Percentiles rank a stretch among this genome's conserved stretches.
phyloP scores from a whole-genome alignment of 352 stramenopile genomes.

The Phytopythium delawarense region DNA sequence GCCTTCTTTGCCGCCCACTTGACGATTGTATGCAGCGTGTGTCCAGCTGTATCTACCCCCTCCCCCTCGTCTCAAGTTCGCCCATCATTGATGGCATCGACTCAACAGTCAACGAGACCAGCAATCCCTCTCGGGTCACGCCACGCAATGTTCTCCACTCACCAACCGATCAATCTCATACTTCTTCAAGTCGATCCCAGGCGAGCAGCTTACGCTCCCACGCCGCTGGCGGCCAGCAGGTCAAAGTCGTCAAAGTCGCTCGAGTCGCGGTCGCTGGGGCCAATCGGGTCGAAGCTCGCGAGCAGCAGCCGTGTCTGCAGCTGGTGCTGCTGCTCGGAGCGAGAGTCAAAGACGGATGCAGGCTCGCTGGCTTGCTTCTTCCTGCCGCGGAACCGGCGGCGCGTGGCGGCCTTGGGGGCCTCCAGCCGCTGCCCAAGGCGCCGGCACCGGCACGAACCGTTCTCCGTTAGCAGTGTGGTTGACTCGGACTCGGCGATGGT shows the following conservation, averaged over 20 bases:
- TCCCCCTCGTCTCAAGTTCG: background rate
- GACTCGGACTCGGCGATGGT: slow-evolving; percentile 33
- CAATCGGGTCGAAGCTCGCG: slow-evolving; percentile 20
- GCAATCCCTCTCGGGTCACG: background rate
- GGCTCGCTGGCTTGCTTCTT: slow-evolving; percentile 4
- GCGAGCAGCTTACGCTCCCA: background rate
- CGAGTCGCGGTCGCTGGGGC: slow-evolving; percentile 17
- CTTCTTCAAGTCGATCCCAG: background rate
- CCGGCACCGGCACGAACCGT: slow-evolving; percentile 45
- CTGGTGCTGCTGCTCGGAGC: slow-evolving; percentile 22
- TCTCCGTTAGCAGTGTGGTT: slow-evolving; percentile 35
- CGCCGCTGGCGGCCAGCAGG: background rate
- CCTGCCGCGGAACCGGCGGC: slow-evolving; percentile 33
- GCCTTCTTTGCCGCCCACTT: background rate
- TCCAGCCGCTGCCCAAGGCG: slow-evolving; percentile 53
- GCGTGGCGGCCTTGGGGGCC: slow-evolving; percentile 27
- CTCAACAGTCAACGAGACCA: background rate
- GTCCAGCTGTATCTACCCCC: background rate
- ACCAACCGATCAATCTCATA: background rate
- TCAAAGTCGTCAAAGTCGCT: slow-evolving; percentile 49
- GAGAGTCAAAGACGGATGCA: slow-evolving; percentile 3
- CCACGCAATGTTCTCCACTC: background rate
- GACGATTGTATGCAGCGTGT: background rate
- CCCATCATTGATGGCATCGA: background rate
- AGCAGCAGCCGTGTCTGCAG: slow-evolving; percentile 46